A percentile compares a stretch with the other conserved stretches of the same genome.
phyloP scores from a whole-genome alignment of 768 basidiomycete species.

The Hericium erinaceus region DNA sequence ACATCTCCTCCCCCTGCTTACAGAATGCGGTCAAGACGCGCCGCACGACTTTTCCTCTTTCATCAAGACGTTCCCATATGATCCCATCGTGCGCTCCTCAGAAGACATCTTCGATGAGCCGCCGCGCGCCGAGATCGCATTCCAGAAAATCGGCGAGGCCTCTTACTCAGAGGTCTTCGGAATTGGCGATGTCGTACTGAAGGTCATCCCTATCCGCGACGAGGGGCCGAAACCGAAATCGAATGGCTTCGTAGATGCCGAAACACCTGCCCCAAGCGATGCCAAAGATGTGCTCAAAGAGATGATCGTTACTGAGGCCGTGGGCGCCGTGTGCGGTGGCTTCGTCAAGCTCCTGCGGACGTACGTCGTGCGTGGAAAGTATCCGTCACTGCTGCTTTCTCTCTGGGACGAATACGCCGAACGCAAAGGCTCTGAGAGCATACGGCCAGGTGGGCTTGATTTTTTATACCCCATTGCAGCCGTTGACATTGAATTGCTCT shows the following conservation, averaged over 20 bases:
- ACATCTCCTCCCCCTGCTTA: conserved; percentile 55
- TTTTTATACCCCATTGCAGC: neutral
- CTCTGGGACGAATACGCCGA: conserved; percentile 84
- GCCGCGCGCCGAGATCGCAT: conserved; percentile 23
- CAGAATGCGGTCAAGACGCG: conserved; percentile 59
- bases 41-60: conserved; percentile 77
- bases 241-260: conserved; percentile 22
- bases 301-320: conserved; percentile 63
- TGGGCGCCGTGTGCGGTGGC: conserved; percentile 68
- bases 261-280: conserved; percentile 62
- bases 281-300: conserved; percentile 73
- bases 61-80: conserved; percentile 71
- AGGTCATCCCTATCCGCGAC: conserved; percentile 71
- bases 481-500: neutral
- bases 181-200: conserved; percentile 82
- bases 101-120: conserved; percentile 19
- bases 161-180: conserved; percentile 96
- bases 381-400: conserved; percentile 68
- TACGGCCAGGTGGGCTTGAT: conserved; percentile 62
- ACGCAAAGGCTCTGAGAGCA: conserved; percentile 70
- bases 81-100: conserved; percentile 46
- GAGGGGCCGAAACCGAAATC: conserved; percentile 23
- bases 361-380: conserved; percentile 79
- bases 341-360: conserved; percentile 78
- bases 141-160: conserved; percentile 91